These are phyloP conservation scores for Rhododendron simsii DNA, from an alignment of 148 eudicot genomes.

Conservation along the genomic window DNA sequence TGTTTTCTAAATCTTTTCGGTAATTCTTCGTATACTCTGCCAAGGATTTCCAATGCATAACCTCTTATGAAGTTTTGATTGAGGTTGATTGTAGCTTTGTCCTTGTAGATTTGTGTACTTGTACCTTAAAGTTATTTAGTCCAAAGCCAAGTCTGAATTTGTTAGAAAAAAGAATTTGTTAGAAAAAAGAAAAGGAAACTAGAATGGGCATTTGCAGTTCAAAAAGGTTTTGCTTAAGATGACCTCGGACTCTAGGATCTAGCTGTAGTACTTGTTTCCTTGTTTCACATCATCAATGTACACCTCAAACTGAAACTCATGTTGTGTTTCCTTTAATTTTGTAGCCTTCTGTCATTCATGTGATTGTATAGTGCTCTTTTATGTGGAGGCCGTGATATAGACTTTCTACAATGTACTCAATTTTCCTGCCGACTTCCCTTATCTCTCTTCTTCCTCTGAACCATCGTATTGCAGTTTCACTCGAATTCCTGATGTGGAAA, in stretches of 20 bases:
- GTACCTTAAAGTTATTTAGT: neutral
- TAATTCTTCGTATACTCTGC: neutral
- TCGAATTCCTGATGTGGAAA: conserved; percentile 39
- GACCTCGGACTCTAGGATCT: neutral
- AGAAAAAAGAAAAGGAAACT: neutral
- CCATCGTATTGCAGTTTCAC: conserved; percentile 27
- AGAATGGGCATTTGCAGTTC: neutral
- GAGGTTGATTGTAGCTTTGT: neutral
- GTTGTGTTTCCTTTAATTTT: neutral
- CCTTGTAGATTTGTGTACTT: neutral
- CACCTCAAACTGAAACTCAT: neutral
- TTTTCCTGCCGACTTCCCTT: neutral
- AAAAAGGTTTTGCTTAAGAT: neutral
- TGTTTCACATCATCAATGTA: neutral
- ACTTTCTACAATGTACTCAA: neutral
- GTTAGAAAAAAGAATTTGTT: neutral
- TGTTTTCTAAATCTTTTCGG: neutral
- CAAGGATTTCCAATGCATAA: neutral
- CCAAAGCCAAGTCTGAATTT: neutral
- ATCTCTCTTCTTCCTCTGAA: neutral
- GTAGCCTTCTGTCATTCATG: neutral
- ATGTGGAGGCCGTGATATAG: neutral
- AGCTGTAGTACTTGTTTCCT: neutral
- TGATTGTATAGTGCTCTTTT: neutral
- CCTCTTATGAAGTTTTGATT: neutral